phyloP scores from a whole-genome alignment of 169 alveolate genomes.

The Theileria annulata region DNA sequence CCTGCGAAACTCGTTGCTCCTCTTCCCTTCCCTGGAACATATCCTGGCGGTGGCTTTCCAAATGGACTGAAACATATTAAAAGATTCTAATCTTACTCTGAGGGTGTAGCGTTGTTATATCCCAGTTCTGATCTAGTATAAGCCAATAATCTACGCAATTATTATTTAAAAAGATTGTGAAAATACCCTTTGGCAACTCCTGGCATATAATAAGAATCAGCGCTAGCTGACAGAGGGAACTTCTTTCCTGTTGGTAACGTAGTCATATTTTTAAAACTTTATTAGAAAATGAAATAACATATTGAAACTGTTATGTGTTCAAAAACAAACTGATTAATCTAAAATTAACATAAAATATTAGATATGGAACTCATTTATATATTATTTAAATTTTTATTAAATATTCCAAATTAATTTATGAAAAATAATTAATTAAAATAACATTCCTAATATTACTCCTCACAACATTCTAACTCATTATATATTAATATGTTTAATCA shows the following conservation, averaged over 20 bases:
- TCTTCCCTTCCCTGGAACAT: slow-evolving; percentile 95
- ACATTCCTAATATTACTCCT: not conserved
- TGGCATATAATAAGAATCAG: slow-evolving; percentile 66
- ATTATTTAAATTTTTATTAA: not conserved
- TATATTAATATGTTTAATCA: not conserved
- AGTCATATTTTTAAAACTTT: slow-evolving; percentile 24
- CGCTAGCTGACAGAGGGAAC: slow-evolving; percentile 43
- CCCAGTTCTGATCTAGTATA: slow-evolving; percentile 61
- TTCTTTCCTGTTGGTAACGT: slow-evolving; percentile 48
- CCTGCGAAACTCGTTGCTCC: slow-evolving; percentile 98
- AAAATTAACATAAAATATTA: too few species aligned
- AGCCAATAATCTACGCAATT: slow-evolving; percentile 35
- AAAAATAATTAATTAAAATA: not conserved
- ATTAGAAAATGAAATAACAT: not conserved
- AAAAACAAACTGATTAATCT: too few species aligned
- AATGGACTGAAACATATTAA: slow-evolving; percentile 64
- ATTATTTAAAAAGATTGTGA: not conserved
- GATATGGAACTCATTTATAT: too few species aligned
- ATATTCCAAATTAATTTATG: not conserved
- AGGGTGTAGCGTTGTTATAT: slow-evolving; percentile 18
- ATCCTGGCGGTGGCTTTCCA: slow-evolving; percentile 96
- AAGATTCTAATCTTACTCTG: slow-evolving; percentile 36
- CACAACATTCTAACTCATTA: slow-evolving; percentile 1
- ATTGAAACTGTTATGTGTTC: not conserved
- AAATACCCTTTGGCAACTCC: slow-evolving; percentile 82